Conservation (phyloP, 495 filamentous ascomycete species). For the Tetracladium setigerum region DNA sequence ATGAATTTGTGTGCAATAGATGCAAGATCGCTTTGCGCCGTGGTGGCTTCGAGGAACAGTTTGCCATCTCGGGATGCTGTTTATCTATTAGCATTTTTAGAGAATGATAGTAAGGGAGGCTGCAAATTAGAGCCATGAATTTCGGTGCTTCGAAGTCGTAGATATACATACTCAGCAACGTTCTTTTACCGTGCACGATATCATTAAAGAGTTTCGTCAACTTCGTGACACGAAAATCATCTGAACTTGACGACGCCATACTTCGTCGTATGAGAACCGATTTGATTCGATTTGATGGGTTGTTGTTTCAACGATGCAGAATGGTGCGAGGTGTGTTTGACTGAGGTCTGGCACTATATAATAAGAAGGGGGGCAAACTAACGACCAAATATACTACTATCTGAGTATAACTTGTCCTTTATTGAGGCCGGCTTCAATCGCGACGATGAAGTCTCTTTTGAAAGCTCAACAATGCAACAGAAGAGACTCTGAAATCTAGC, state of each 20-base stretch:
- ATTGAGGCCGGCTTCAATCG: too few species aligned
- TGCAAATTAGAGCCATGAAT: too few species aligned
- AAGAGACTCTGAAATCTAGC: too few species aligned
- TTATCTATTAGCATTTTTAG: too few species aligned
- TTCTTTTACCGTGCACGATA: constrained; percentile 27
- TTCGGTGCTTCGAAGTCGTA: too few species aligned
- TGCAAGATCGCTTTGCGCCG: constrained; percentile 36
- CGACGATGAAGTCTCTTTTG: too few species aligned
- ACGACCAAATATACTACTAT: too few species aligned
- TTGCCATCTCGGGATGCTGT: too few species aligned
- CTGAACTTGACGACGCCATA: constrained; percentile 1
- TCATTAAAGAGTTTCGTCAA: constrained; percentile 24
- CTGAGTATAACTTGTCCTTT: too few species aligned
- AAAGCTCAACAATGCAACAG: too few species aligned
- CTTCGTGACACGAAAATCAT: neutral
- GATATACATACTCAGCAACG: too few species aligned
- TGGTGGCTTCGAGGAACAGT: constrained; percentile 54
- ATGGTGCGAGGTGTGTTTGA: neutral
- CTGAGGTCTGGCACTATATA: neutral
- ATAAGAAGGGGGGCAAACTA: neutral
- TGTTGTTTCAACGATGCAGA: neutral
- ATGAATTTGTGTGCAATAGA: constrained; percentile 49
- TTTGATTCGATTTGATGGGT: neutral
- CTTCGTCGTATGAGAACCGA: neutral
- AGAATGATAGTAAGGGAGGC: too few species aligned